Base-by-base conservation (phyloP, 331 rosid genomes). In the Pyrus hybrid region DNA sequence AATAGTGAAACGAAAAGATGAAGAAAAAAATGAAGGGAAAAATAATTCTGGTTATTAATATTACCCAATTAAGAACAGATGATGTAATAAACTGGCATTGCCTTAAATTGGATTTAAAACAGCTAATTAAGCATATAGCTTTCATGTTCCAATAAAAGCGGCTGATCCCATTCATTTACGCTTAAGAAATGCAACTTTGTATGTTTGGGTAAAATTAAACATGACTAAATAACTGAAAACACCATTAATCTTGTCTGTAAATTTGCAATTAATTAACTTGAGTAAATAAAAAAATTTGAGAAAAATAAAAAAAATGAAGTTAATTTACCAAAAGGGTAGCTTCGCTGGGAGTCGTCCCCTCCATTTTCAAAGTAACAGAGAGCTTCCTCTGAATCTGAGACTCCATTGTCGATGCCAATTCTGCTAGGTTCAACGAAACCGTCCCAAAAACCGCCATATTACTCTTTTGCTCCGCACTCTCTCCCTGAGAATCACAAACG, bases 241-340 rank as follows among this genome's bases (percentile, higher is more conserved):
- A 14, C 22, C 16, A 35, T 70, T 12, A 70, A 28, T 56, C 26
- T 8, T 33, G 53, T 72, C 68, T 72, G 68, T 9, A 72, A 58
- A 72, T 35, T 72, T 41, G 23, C 14, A 5, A 58, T 35, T 61
- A 41, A 37, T 14, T 26, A 61, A 60, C 20, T 23, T 21, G 23
- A 68, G 69, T 17, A 49, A 7, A 49, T 57, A 30, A 18, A 45
- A 64, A 43, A 12, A 70, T 4, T 20, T 37, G 8, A 49, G 14
- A n/a, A 25, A 57, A 28, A 37, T 0, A 63, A 6, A n/a, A 49
- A 18, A 13, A 54, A 68, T 7, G 65, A 26, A 43, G 54, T 61
- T 29, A 25, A 22, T 21, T 49, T 80, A 90, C 97, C 87, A 63
- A 77, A 77, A 93, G 87, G 60, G 86, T 74, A 80, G 91, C 93